Base-by-base conservation (phyloP, 1,284 basidiomycete species). In the Cutaneotrichosporon arboriforme region DNA sequence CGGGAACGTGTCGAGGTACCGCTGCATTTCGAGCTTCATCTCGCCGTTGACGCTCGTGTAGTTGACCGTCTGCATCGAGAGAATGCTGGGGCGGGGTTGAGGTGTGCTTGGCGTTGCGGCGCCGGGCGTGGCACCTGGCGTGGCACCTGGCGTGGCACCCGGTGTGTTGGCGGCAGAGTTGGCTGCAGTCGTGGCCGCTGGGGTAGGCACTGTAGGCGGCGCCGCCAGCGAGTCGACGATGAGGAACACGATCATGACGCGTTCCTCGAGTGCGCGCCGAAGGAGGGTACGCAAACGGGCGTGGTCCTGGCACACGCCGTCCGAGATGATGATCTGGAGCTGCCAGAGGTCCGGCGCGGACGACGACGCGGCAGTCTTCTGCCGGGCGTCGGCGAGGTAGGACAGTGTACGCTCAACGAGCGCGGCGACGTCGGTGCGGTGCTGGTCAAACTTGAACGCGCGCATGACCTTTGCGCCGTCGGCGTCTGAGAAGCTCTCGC, bases 281-380 rank as follows among this genome's bases (percentile, higher is more conserved):
- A 98, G 77, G 34, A 92, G 76, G 3, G 85, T 84, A 34, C 87
- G 83, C 45, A 98, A 79, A 61, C 81, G 80, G 43, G 91, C 88
- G 71, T 97, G 93, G 69, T 97, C 90, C 74, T 97, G 91, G 72
- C 93, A 97, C 61, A 97, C 89, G 31, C 96, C 96, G 70, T 99
- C 96, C 17, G 93, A 97, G 60, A 98, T 91, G 79, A 99, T 96
- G 76, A 98, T 92, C 74, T 97, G 84, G 50, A 99, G 81, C 72
- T 99, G 96, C 96, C 96, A 98, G 21, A 98, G 80, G 61, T 97
- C 92, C 2, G 71, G 65, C 2, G 83, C 81, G 3, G 83, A 81
- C 1, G 67, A 61, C 5, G 71, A 67, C n/a, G 84, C 81, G 8
- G 81, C 76, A 33, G 83, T 81, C 49, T 80, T 79, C 65, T 87